Conservation (phyloP, 768 basidiomycete species). For the Mycena galopus region DNA sequence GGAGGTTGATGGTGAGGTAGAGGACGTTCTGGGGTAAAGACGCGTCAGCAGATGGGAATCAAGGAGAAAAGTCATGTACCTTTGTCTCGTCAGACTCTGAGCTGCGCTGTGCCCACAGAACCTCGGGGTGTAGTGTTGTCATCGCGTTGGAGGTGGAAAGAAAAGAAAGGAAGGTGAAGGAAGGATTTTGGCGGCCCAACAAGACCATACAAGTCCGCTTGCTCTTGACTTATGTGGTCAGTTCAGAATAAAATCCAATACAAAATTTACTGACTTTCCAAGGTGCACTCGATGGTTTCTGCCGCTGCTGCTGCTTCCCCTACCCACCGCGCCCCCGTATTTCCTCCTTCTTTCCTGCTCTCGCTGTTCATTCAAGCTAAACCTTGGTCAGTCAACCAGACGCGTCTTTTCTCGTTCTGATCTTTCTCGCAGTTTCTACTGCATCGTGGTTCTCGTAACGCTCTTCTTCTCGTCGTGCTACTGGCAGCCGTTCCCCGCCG, state of each 20-base stretch:
- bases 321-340: conserved; percentile 85
- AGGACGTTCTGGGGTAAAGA: conserved; percentile 77
- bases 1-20: conserved; percentile 87
- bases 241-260: no score
- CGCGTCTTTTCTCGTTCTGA: background rate
- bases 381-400: conserved; percentile 75
- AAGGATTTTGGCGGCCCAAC: conserved; percentile 6
- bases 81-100: conserved; percentile 73
- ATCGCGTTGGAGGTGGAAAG: conserved; percentile 48
- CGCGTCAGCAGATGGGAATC: conserved; percentile 36
- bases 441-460: conserved; percentile 85
- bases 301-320: conserved; percentile 79
- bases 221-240: conserved; percentile 65
- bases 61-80: conserved; percentile 54
- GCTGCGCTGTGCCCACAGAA: conserved; percentile 96
- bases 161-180: conserved; percentile 35
- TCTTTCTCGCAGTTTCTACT: conserved; percentile 75
- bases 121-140: conserved; percentile 78
- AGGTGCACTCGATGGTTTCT: conserved; percentile 91
- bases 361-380: conserved; percentile 85
- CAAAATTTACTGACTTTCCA: background rate
- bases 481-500: conserved; percentile 85
- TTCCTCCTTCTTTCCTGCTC: conserved; percentile 84
- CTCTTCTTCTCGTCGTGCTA: conserved; percentile 90
- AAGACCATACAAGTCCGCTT: background rate